Base-by-base conservation (phyloP, 345 rosid species). In the Psidium friedrichsthalianum region DNA sequence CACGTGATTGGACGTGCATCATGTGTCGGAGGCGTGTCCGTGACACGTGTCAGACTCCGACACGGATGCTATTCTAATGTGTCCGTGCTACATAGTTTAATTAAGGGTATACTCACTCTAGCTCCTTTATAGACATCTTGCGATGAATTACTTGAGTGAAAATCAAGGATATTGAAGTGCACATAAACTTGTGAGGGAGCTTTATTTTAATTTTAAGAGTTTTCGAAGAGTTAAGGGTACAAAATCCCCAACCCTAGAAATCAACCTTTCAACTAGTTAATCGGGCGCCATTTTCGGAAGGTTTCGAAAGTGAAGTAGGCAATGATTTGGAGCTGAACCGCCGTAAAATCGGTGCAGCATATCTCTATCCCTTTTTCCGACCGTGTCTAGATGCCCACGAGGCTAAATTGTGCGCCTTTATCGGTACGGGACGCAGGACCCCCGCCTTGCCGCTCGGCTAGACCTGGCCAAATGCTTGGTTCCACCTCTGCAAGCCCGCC, bases 331-430 rank as follows among this genome's bases (percentile, higher is more conserved):
- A 58, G 18, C 36, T 2, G 1, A 58, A 58, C 69, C 36, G 14
- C 69, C 11, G 13, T n/a, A 12, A n/a, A n/a, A n/a, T n/a, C 1
- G 4, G 4, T n/a, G 2, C 4, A 0, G 29, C 36, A 58, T 6
- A 6, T n/a, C 36, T 58, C 69, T n/a, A 58, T 58, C 69, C 14
- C 69, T 12, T 49, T 49, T 49, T 49, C 12, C 3, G 51, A 11
- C 2, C 51, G 11, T 10, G 51, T 49, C 55, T 52, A 52, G 55
- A 52, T 52, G 55, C 55, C 6, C 6, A 15, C 55, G 20, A 52
- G 55, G 55, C 18, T 52, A 14, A 13, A 14, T 52, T 6, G 6
- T 1, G 16, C 53, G 15, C 16, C 53, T 12, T 51, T 51, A 4
- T 51, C 55, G 18, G 55, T 15, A 52, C 18, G 20, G 55, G 16